These are phyloP conservation scores for Lagenidium sp. DNA, from an alignment of 352 stramenopile species.

Conservation along the genomic window DNA sequence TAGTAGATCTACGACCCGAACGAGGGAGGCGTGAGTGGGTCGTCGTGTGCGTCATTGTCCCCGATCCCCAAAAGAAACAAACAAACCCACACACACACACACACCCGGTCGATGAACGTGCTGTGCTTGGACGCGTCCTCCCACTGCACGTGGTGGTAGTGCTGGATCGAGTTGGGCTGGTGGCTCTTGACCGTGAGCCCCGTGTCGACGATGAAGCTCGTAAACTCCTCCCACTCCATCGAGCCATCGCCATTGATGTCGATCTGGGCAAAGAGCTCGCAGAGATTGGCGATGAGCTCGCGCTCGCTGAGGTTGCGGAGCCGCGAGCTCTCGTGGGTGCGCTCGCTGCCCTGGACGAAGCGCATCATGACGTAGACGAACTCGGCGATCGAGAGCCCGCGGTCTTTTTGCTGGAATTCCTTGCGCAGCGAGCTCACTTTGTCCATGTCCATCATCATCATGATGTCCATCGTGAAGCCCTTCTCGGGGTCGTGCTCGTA, in stretches of 20 bases:
- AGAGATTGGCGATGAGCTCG: conserved; percentile 79
- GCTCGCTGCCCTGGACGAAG: conserved; percentile 47
- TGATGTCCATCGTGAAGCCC: conserved; percentile 87
- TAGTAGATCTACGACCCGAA: conserved; percentile 51
- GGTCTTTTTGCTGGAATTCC: conserved; percentile 80
- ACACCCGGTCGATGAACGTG: conserved; percentile 65
- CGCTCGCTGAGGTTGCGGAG: conserved; percentile 54
- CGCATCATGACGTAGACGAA: conserved; percentile 87
- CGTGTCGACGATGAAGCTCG: conserved; percentile 86
- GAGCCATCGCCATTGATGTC: conserved; percentile 88
- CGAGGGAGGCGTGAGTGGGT: neutral
- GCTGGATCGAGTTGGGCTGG: conserved; percentile 82
- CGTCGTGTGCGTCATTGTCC: too few relatives aligned
- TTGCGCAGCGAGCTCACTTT: conserved; percentile 78
- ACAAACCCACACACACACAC: neutral
- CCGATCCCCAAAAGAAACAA: too few relatives aligned
- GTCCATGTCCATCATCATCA: conserved; percentile 89
- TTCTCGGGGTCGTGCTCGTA: conserved; percentile 77
- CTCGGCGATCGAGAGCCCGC: conserved; percentile 70
- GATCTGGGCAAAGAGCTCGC: conserved; percentile 87
- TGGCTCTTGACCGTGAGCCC: conserved; percentile 74
- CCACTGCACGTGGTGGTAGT: conserved; percentile 69
- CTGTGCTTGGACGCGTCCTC: conserved; percentile 84
- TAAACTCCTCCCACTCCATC: conserved; percentile 92
- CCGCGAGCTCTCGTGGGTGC: conserved; percentile 54